Percentiles rank a stretch among this genome's conserved stretches.
Evolutionary conservation across 495 filamentous ascomycete genomes (phyloP).

Genomic region (Aspergillus wentii): DNA sequence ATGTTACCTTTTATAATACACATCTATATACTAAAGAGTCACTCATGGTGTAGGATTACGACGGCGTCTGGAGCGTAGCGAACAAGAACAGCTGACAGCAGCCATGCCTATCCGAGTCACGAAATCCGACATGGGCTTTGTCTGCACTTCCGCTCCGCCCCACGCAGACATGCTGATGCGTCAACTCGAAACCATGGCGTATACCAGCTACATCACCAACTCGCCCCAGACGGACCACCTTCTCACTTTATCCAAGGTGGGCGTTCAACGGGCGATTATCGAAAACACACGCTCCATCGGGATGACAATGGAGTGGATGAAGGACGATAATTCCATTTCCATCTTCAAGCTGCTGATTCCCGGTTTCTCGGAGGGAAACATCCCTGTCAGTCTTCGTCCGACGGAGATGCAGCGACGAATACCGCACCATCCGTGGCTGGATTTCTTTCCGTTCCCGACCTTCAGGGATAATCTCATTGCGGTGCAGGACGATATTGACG

Average conservation of each 20-base stretch:
- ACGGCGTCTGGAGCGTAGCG: neutral
- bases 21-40: neutral
- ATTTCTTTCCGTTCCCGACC: conserved; percentile 23
- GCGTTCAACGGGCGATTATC: conserved; percentile 1
- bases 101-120: neutral
- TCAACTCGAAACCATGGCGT: neutral
- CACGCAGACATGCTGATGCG: neutral
- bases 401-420: conserved; percentile 10
- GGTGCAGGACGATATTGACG: conserved; percentile 13
- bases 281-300: conserved; percentile 1
- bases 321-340: conserved; percentile 3
- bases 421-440: conserved; percentile 28
- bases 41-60: neutral
- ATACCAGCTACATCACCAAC: neutral
- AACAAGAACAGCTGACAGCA: neutral
- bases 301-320: conserved; percentile 1
- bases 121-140: neutral
- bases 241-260: neutral
- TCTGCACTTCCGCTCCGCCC: neutral
- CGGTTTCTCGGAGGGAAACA: conserved; percentile 2
- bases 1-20: neutral
- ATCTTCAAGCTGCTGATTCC: neutral
- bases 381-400: conserved; percentile 13
- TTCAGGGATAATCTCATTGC: conserved; percentile 25
- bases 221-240: neutral